A percentile compares a stretch with the other conserved stretches of the same genome.
phyloP scores from a whole-genome alignment of 176 grass and related monocot species.

The Rhynchospora tenuis region DNA sequence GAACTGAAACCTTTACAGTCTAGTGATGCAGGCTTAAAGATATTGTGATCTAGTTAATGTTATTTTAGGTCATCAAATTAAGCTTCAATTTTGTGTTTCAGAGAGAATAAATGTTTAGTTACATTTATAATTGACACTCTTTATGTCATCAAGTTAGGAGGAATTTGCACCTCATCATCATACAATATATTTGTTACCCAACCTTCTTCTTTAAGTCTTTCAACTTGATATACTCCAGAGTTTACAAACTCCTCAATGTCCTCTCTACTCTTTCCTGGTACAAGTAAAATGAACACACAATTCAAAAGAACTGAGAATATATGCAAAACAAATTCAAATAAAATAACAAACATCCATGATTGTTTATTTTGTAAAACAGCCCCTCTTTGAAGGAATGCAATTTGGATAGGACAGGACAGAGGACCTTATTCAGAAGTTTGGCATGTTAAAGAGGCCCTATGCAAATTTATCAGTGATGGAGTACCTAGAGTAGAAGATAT shows the following conservation, averaged over 20 bases:
- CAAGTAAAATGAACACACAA: conserved; percentile 19
- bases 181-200: conserved; percentile 95
- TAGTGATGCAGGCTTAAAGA: not conserved
- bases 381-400: not conserved
- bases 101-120: not conserved
- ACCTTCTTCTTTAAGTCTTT: conserved; percentile 92
- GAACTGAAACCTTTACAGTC: not conserved
- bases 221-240: conserved; percentile 96
- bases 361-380: not conserved
- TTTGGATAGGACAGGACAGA: not conserved
- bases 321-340: conserved; percentile 26
- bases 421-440: not conserved
- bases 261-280: conserved; percentile 84
- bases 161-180: conserved; percentile 81
- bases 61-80: not conserved
- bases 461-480: not conserved
- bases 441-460: not conserved
- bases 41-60: not conserved
- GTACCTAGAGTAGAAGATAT: conserved; percentile 71
- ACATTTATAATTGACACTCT: not conserved
- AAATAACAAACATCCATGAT: not conserved
- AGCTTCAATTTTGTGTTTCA: not conserved
- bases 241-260: conserved; percentile 78
- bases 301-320: conserved; percentile 6
- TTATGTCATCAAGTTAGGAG: not conserved